phyloP scores from a whole-genome alignment of 2,329 filamentous ascomycete genomes.

The Exophiala bonariae region DNA sequence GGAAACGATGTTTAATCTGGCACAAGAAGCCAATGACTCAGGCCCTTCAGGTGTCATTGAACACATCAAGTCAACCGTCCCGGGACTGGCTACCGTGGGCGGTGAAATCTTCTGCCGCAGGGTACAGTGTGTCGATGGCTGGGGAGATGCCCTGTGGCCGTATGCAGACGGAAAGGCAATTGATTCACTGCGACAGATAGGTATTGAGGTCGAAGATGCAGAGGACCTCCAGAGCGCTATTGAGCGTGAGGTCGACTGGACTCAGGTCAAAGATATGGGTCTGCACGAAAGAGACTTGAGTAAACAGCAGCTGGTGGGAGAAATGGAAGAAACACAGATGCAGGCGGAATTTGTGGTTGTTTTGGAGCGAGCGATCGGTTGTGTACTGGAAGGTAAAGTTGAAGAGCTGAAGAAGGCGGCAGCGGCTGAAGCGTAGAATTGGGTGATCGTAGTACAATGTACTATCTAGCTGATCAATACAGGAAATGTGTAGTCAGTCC shows the following conservation, averaged over 20 bases:
- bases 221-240: slow-evolving; percentile 36
- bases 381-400: slow-evolving; percentile 39
- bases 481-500: no score
- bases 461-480: no score
- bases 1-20: slow-evolving; percentile 20
- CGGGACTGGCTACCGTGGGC: slow-evolving; percentile 42
- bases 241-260: slow-evolving; percentile 36
- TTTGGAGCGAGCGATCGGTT: slow-evolving; percentile 39
- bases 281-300: slow-evolving; percentile 30
- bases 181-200: slow-evolving; percentile 36
- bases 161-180: slow-evolving; percentile 40
- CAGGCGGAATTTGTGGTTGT: slow-evolving; percentile 41
- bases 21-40: slow-evolving; percentile 34
- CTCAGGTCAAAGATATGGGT: slow-evolving; percentile 21
- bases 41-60: slow-evolving; percentile 24
- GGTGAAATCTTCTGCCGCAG: slow-evolving; percentile 45
- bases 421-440: slow-evolving; percentile 1
- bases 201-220: slow-evolving; percentile 35
- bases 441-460: no score
- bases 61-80: slow-evolving; percentile 34
- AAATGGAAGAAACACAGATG: slow-evolving; percentile 31
- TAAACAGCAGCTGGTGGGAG: slow-evolving; percentile 34
- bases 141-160: slow-evolving; percentile 37
- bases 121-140: slow-evolving; percentile 39
- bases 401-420: slow-evolving; percentile 19